Evolutionary conservation across 306 rosid species (phyloP).

Genomic region (Glycyrrhiza uralensis): DNA sequence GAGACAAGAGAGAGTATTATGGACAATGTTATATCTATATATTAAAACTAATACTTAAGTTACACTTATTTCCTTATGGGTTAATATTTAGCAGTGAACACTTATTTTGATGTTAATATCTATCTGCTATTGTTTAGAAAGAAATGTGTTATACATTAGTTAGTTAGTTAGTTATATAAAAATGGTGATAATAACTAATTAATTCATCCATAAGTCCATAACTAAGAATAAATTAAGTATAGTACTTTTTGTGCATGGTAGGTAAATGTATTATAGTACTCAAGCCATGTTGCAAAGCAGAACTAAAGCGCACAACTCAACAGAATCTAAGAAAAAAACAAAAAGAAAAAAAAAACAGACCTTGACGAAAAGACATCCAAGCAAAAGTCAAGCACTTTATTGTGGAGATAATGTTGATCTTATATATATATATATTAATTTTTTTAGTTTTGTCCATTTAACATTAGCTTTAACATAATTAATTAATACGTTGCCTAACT

Average conservation of each 20-base stretch:
- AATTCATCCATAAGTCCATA: not conserved
- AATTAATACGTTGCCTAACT: not conserved
- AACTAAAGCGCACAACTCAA: not conserved
- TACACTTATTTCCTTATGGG: too few species aligned
- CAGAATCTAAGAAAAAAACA: not conserved
- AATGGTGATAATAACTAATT: not conserved
- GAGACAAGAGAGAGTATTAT: too few species aligned
- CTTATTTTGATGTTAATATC: too few species aligned
- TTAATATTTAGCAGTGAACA: too few species aligned
- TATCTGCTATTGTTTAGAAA: not conserved
- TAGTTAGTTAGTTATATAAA: not conserved
- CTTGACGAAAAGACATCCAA: not conserved
- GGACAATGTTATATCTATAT: not conserved
- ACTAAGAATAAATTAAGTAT: not conserved
- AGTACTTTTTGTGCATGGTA: not conserved
- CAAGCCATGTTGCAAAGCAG: not conserved
- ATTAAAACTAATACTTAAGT: not conserved
- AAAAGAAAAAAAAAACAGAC: slow-evolving; percentile 12
- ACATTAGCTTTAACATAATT: not conserved
- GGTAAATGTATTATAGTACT: not conserved
- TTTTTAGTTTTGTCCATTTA: not conserved
- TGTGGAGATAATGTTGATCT: not conserved
- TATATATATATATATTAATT: not conserved
- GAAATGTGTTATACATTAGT: too few species aligned
- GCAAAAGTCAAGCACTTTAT: slow-evolving; percentile 14